These are phyloP conservation scores for Oryza meyeriana DNA, from an alignment of 176 grass and related monocot species.

Conservation along the genomic window DNA sequence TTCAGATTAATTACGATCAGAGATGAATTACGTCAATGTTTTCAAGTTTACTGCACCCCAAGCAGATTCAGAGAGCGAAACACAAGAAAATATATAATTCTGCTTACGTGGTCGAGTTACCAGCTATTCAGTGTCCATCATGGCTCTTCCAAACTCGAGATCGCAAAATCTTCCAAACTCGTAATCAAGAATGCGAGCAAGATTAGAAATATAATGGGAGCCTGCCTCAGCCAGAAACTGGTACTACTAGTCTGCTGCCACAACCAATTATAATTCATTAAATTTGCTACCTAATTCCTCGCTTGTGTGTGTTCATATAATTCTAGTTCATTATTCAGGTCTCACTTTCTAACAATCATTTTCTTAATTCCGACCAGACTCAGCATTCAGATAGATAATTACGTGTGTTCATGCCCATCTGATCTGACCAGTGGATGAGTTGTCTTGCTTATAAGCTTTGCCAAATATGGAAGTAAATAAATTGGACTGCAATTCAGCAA, in stretches of 20 bases:
- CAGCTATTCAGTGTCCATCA: neutral
- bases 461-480: neutral
- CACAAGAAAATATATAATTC: neutral
- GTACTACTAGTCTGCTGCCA: neutral
- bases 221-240: neutral
- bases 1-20: constrained; percentile 20
- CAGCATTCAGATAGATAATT: constrained; percentile 14
- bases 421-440: constrained; percentile 22
- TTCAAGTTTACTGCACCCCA: neutral
- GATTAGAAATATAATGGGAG: constrained; percentile 15
- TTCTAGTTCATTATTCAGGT: neutral
- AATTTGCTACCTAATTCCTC: neutral
- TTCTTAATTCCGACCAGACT: constrained; percentile 1
- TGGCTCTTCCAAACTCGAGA: constrained; percentile 39
- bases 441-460: constrained; percentile 24
- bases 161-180: constrained; percentile 3
- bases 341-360: constrained; percentile 1
- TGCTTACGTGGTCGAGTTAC: constrained; percentile 35
- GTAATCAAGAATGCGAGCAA: neutral
- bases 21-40: neutral
- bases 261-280: neutral
- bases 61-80: constrained; percentile 28
- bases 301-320: neutral
- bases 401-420: constrained; percentile 2
- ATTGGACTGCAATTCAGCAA: neutral